Base-by-base conservation (phyloP, 2,329 filamentous ascomycete genomes). In the Colletotrichum gloeosporioides region DNA sequence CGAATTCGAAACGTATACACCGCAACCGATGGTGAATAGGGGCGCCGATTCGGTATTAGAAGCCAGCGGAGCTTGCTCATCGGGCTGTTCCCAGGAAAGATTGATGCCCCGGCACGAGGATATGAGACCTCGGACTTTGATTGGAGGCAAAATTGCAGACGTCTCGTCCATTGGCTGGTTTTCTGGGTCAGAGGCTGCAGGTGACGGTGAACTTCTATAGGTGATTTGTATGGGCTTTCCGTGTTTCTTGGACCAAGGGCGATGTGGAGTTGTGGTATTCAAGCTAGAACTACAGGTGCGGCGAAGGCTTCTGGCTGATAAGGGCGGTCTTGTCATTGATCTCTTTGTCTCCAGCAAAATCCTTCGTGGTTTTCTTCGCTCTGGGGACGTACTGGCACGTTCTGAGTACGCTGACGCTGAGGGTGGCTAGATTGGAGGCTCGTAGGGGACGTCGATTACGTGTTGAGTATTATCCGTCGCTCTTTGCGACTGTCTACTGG, bases 341-440 rank as follows among this genome's bases (percentile, higher is more conserved):
- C 36, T 0, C 9, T 9, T 49, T n/a, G 6, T 49, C 44, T 49
- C 39, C 16, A 44, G 39, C 18, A n/a, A n/a, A 5, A 10, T n/a
- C 0, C 1, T 44, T 1, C 0, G 8, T 6, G 8, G 8, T 1
- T 44, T 10, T 44, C 5, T 44, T 44, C 0, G 39, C 39, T 1
- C 8, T 44, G 39, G 18, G 18, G 18, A n/a, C 18, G 18, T 39
- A 39, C 8, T 39, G 36, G 16, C 36, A 1, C 8, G 36, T 49
- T 4, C 18, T 22, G 44, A 49, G 44, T 49, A 49, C 6, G n/a
- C 0, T 49, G 44, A 49, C 44, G 2, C 1, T 49, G 10, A 49
- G 3, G 9, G 10, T 0, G n/a, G 0, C 3, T 6, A 22, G 44
- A 49, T 49, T 5, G 1, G 9, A 49, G 44, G 10, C 5, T 49